Evolutionary conservation across 2,329 filamentous ascomycete species (phyloP).

Genomic region (Geosmithia putterillii): DNA sequence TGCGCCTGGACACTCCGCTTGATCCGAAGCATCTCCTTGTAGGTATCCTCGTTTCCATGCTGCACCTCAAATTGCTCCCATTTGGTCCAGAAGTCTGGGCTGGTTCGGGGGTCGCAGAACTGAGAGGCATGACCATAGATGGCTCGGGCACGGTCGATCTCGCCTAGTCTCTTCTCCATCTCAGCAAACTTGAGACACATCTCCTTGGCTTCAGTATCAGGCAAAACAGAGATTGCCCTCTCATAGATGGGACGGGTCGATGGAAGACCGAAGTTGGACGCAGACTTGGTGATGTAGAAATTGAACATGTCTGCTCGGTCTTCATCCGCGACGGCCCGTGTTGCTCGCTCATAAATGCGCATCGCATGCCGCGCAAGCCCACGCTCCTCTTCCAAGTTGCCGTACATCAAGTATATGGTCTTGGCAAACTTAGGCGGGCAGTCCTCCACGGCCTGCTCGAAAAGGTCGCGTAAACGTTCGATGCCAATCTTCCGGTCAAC

Average conservation of each 20-base stretch:
- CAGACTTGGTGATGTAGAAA: slow-evolving; percentile 98
- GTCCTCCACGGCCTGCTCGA: slow-evolving; percentile 92
- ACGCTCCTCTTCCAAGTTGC: slow-evolving; percentile 89
- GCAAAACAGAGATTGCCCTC: slow-evolving; percentile 83
- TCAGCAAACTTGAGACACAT: slow-evolving; percentile 99
- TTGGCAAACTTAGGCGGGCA: slow-evolving; percentile 95
- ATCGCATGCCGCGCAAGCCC: slow-evolving; percentile 92
- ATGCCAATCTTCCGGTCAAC: slow-evolving; percentile 94
- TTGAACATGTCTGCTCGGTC: slow-evolving; percentile 97
- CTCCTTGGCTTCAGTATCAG: slow-evolving; percentile 83
- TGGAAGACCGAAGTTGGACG: slow-evolving; percentile 92
- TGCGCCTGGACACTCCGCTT: slow-evolving; percentile 95
- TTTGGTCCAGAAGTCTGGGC: slow-evolving; percentile 83
- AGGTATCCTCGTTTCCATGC: slow-evolving; percentile 97
- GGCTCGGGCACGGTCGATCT: slow-evolving; percentile 87
- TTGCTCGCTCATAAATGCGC: slow-evolving; percentile 97
- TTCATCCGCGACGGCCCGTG: slow-evolving; percentile 85
- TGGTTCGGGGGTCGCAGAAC: slow-evolving; percentile 90
- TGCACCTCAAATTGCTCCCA: slow-evolving; percentile 97
- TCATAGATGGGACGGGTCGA: slow-evolving; percentile 95
- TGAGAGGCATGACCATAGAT: slow-evolving; percentile 96
- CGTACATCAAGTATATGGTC: slow-evolving; percentile 94
- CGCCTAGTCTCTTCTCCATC: slow-evolving; percentile 83
- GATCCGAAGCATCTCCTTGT: slow-evolving; percentile 97
- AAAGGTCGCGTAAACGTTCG: slow-evolving; percentile 84